Percentiles rank a stretch among this genome's conserved stretches.
Conservation (phyloP, 192 early-diverging fungal species). For the Diversispora eburnea region DNA sequence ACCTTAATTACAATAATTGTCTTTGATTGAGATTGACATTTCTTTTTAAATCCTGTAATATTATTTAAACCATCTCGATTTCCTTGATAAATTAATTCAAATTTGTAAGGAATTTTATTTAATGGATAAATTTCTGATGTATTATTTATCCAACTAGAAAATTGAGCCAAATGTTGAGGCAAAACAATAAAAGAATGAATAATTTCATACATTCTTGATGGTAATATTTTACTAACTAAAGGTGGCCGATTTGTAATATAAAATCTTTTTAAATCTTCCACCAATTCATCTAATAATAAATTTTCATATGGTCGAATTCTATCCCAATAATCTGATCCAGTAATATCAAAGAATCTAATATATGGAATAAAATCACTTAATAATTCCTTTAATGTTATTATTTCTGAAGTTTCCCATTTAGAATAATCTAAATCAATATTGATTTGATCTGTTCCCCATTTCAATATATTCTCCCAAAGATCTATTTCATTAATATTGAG, state of each 20-base stretch:
- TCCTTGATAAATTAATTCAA: too few relatives aligned
- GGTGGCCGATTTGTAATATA: background rate
- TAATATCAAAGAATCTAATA: constrained; percentile 6
- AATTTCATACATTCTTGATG: background rate
- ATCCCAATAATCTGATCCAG: constrained; percentile 1
- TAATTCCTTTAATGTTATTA: background rate
- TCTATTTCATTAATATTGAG: background rate
- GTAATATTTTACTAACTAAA: background rate
- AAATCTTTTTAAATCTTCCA: background rate
- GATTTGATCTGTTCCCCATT: background rate
- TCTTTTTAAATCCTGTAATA: too few relatives aligned
- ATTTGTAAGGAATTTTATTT: too few relatives aligned
- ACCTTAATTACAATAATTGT: too few relatives aligned
- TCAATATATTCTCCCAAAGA: constrained; percentile 3
- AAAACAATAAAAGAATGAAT: too few relatives aligned
- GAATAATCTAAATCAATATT: background rate
- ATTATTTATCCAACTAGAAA: too few relatives aligned
- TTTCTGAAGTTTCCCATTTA: background rate
- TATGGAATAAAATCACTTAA: constrained; percentile 1
- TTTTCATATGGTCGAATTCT: constrained; percentile 2
- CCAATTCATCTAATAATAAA: background rate
- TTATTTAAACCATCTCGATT: too few relatives aligned
- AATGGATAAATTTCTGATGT: too few relatives aligned
- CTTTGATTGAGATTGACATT: too few relatives aligned
- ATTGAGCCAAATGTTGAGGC: too few relatives aligned